Conservation (phyloP, 768 basidiomycete species). For the Trichaptum fuscoviolaceum region DNA sequence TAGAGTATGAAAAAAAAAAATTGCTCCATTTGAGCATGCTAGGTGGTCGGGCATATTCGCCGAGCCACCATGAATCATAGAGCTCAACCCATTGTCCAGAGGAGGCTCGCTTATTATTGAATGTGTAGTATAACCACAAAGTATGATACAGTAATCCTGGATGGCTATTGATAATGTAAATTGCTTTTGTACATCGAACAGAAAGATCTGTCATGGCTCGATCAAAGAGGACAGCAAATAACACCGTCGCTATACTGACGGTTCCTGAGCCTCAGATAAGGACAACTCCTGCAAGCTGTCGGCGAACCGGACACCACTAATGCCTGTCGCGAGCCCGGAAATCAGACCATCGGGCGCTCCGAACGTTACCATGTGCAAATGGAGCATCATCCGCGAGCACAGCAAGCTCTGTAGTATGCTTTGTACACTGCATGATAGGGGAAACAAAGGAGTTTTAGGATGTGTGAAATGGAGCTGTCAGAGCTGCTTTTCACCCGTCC, state of each 20-base stretch:
- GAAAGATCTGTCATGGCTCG: no score
- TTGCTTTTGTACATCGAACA: no score
- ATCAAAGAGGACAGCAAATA: neutral
- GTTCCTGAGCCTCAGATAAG: neutral
- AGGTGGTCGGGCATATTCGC: no score
- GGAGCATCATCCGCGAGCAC: neutral
- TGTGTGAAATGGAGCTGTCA: neutral
- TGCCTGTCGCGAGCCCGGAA: neutral
- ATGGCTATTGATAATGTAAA: no score
- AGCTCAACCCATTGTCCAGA: no score
- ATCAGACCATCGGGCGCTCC: neutral
- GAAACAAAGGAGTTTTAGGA: neutral
- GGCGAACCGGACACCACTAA: neutral
- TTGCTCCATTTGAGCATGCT: no score
- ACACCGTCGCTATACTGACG: neutral
- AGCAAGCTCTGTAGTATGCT: neutral
- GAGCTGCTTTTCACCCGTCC: neutral
- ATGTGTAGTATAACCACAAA: no score
- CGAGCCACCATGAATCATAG: no score
- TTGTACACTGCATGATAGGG: neutral
- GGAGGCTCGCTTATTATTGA: no score
- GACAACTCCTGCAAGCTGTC: neutral
- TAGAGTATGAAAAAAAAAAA: no score
- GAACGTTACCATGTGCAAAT: neutral
- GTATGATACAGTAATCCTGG: no score